phyloP scores from a whole-genome alignment of 495 filamentous ascomycete species.

The Sphaerosporella brunnea region DNA sequence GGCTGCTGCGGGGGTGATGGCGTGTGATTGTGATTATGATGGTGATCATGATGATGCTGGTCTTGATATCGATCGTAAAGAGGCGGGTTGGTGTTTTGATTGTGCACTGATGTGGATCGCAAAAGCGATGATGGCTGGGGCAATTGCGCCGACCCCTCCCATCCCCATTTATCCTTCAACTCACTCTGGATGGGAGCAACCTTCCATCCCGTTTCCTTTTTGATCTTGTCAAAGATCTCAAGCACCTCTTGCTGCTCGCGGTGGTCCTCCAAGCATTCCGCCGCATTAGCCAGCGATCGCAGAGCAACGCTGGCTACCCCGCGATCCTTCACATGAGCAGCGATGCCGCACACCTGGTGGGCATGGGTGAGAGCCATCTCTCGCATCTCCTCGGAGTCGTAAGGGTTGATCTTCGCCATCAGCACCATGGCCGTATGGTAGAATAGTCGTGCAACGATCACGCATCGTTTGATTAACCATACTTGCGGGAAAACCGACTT shows the following conservation, averaged over 20 bases:
- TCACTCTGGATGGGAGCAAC: constrained; percentile 48
- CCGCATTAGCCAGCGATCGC: constrained; percentile 60
- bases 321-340: constrained; percentile 63
- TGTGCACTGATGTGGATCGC: constrained; percentile 16
- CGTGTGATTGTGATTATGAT: no score
- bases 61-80: constrained; percentile 1
- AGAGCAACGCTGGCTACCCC: constrained; percentile 61
- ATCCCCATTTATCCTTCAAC: constrained; percentile 62
- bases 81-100: constrained; percentile 12
- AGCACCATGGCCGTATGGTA: constrained; percentile 74
- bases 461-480: constrained; percentile 70
- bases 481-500: constrained; percentile 73
- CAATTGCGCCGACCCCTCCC: no score
- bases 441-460: constrained; percentile 69
- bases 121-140: constrained; percentile 20
- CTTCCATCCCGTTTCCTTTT: constrained; percentile 62
- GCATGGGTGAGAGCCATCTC: constrained; percentile 52
- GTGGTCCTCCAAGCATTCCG: constrained; percentile 48
- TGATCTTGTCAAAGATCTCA: constrained; percentile 54
- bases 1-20: no score
- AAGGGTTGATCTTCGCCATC: constrained; percentile 63
- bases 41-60: constrained; percentile 15
- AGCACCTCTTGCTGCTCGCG: constrained; percentile 70
- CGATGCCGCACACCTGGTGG: constrained; percentile 71
- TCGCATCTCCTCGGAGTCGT: constrained; percentile 48